These are phyloP conservation scores for Wickerhamiella dianesei DNA, from an alignment of 805 yeast genomes.

Conservation along the genomic window DNA sequence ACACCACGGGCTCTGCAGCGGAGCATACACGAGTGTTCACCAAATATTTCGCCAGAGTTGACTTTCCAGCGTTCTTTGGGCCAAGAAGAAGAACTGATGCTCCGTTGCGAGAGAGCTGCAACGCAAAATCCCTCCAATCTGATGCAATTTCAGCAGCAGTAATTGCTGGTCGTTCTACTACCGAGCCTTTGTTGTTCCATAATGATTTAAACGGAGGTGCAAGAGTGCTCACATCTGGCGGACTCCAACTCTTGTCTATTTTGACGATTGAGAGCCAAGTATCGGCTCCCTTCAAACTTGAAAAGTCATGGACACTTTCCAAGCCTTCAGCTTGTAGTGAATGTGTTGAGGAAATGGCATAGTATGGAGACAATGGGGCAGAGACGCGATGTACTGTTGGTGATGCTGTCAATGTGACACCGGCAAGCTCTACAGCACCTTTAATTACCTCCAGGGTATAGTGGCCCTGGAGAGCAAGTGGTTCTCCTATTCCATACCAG, in stretches of 20 bases:
- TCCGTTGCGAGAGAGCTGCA: background rate
- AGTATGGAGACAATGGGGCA: conserved; percentile 17
- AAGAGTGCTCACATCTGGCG: conserved; percentile 8
- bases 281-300: background rate
- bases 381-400: conserved; percentile 5
- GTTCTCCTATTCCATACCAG: conserved; percentile 1
- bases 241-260: background rate
- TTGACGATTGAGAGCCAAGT: conserved; percentile 7
- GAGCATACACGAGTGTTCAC: conserved; percentile 8
- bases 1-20: conserved; percentile 24
- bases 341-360: conserved; percentile 10
- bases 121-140: conserved; percentile 17
- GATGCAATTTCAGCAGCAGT: conserved; percentile 5
- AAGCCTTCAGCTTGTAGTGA: background rate
- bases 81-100: conserved; percentile 36
- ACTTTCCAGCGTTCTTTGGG: conserved; percentile 69
- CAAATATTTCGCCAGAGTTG: conserved; percentile 47
- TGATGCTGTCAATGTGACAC: conserved; percentile 12
- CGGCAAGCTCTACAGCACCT: conserved; percentile 23
- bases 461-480: conserved; percentile 21
- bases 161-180: background rate
- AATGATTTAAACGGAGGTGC: conserved; percentile 22
- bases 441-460: conserved; percentile 20
- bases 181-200: conserved; percentile 8
- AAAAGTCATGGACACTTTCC: background rate